Conservation (phyloP, 306 rosid genomes). For the Prunus mongolica region DNA sequence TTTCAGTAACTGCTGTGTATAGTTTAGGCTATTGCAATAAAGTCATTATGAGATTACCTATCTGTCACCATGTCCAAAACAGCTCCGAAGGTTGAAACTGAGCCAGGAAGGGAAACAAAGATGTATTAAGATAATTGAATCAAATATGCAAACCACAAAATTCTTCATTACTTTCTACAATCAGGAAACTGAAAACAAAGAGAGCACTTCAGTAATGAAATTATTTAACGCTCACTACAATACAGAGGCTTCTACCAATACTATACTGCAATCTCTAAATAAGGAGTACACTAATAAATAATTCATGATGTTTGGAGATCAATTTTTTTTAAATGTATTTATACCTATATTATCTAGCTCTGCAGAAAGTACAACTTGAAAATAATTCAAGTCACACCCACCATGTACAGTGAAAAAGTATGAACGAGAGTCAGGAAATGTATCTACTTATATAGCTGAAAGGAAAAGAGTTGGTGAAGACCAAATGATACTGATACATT, state of each 20-base stretch:
- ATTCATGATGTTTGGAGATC: background rate
- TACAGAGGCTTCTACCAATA: background rate
- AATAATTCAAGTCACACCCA: background rate
- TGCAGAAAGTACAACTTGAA: background rate
- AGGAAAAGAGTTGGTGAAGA: background rate
- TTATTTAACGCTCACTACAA: background rate
- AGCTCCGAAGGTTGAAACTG: conserved; percentile 98
- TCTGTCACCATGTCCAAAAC: conserved; percentile 99
- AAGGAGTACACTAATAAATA: background rate
- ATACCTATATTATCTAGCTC: background rate
- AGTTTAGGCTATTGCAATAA: no score
- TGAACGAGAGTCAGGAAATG: background rate
- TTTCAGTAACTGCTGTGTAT: no score
- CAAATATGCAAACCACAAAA: background rate
- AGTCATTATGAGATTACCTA: conserved; percentile 45
- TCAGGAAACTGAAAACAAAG: background rate
- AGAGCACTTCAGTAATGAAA: background rate
- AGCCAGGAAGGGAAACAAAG: conserved; percentile 28
- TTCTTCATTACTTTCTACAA: background rate
- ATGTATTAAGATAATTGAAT: background rate
- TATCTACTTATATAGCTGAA: background rate
- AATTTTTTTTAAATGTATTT: background rate
- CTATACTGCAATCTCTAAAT: background rate
- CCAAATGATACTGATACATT: background rate
- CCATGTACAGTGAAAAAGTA: background rate